Evolutionary conservation across 805 yeast genomes (phyloP), one percentile per base, ranked within the genome.

Genomic region (Jamesozyma piceae): DNA sequence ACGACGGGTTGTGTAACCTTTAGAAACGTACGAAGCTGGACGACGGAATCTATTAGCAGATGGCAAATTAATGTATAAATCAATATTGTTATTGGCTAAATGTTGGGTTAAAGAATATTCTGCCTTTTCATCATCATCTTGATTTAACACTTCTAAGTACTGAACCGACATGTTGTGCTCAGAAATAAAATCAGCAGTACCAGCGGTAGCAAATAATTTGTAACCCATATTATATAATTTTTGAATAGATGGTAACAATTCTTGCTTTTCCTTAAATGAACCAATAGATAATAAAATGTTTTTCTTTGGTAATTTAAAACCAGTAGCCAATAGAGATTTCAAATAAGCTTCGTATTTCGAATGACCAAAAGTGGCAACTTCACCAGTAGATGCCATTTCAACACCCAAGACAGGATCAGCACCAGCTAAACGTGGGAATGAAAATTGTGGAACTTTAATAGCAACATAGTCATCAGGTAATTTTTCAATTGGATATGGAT

Each of bases 331-430:
- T 66, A 92, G 74, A 26, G 97, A 83, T 70, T 92, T 94, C 68
- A 92, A 68, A 71, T 92, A 92, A 19, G 98, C 98, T 71, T 94
- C 98, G 61, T 88, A 89, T 68, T 90, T 90, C 73, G 89, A 82
- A 60, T 75, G 87, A 58, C 98, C 99, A 62, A 92, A 90, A 49
- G 94, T 78, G 39, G 99, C 99, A 60, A 89, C 97, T 67, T 88
- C 97, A 74, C 97, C 97, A 48, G 97, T 90, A 26, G 97, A 90
- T 17, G 97, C 96, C 97, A 90, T 90, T 69, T 90, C 97, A 51
- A 90, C 97, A 70, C 97, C 97, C 52, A 90, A 73, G 48, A 90
- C 88, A 42, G 97, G 97, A 64, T 90, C 97, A 43, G 97, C 97
- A 55, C 97, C 97, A 38, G 96, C 85, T 53, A 90, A 75, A 66